Base-by-base conservation (phyloP, 352 stramenopile species). In the Pythium phragmiticola region DNA sequence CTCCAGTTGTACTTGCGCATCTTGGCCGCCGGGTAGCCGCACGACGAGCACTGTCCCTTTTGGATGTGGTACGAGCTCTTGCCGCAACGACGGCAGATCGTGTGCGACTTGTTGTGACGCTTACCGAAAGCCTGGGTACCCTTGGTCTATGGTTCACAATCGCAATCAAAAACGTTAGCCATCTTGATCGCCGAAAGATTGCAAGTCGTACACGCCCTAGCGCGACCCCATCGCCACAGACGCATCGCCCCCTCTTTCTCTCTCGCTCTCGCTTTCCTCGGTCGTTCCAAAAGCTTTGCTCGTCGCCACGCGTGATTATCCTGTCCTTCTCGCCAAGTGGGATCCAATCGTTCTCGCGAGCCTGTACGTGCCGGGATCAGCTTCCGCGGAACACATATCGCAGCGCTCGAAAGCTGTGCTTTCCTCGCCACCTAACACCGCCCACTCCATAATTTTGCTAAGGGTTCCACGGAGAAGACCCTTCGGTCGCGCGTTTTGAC, bases 61-160 rank as follows among this genome's bases (percentile, higher is more conserved):
- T 99, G 98, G 73, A 99, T 98, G 96, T 99, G 98, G 90, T 98
- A 99, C 69, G 97, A 99, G 75, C 90, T 92, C 77, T 98, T 98
- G 67, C 97, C 97, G 84, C 98, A 99, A 70, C 98, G 94, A 88
- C 97, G 92, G 84, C 98, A 99, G 71, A 98, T 88, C 65, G 97
- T 99, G 96, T 99, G 98, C 70, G 96, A 98, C 96, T 99, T 99
- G 82, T 98, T 99, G 93, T 99, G 97, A 82, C 97, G 95, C 90
- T 99, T 99, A 92, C 98, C 98, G 84, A 99, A 99, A 83, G 89
- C 98, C 72, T 98, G 97, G 68, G 98, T 99, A 97, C 98, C 98
- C 89, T 99, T 99, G 77, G 98, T 99, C 98, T 99, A 79, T 70
- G 23, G 43, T 34, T 33, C 30, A 43, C 43, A 61, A 53, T 53